These are phyloP conservation scores for Stachybotrys elegans DNA, from an alignment of 2,329 filamentous ascomycete species.

Conservation along the genomic window DNA sequence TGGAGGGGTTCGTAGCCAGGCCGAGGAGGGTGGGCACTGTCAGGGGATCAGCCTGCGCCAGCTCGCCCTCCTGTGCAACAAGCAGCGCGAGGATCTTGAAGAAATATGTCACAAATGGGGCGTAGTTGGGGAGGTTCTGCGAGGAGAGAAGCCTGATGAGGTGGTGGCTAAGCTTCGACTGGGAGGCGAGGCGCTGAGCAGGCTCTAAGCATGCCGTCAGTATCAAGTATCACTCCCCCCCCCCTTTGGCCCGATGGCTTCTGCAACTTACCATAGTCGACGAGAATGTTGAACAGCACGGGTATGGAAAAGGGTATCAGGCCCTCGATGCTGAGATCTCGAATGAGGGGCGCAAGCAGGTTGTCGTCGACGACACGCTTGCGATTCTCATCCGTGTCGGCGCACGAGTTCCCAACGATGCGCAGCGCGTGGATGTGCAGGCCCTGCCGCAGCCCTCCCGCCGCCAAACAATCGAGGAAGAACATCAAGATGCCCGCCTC, in stretches of 20 bases:
- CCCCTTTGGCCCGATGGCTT: no score
- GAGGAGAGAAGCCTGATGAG: slow-evolving; percentile 46
- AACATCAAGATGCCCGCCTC: slow-evolving; percentile 54
- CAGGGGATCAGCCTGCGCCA: slow-evolving; percentile 33
- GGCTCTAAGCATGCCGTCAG: slow-evolving; percentile 46
- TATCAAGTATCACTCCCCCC: no score
- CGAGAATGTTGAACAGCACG: slow-evolving; percentile 57
- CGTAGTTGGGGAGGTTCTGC: slow-evolving; percentile 34
- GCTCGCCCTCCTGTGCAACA: slow-evolving; percentile 46
- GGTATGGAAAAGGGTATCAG: slow-evolving; percentile 50
- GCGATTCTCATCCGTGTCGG: slow-evolving; percentile 59
- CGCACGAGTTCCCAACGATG: slow-evolving; percentile 57
- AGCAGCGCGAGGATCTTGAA: slow-evolving; percentile 54
- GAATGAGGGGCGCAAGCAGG: slow-evolving; percentile 41
- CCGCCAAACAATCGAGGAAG: slow-evolving; percentile 43
- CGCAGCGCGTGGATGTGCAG: slow-evolving; percentile 53
- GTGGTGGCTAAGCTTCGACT: slow-evolving; percentile 42
- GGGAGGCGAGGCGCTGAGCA: slow-evolving; percentile 50
- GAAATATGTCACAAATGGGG: slow-evolving; percentile 43
- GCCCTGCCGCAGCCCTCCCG: slow-evolving; percentile 29
- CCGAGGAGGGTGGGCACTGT: slow-evolving; percentile 46
- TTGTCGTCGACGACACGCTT: slow-evolving; percentile 46
- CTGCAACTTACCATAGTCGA: slow-evolving; percentile 55
- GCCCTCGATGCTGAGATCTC: slow-evolving; percentile 40
- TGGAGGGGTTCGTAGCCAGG: slow-evolving; percentile 36